phyloP scores from a whole-genome alignment of 2,329 filamentous ascomycete species.

The Xylariaceae sp. region DNA sequence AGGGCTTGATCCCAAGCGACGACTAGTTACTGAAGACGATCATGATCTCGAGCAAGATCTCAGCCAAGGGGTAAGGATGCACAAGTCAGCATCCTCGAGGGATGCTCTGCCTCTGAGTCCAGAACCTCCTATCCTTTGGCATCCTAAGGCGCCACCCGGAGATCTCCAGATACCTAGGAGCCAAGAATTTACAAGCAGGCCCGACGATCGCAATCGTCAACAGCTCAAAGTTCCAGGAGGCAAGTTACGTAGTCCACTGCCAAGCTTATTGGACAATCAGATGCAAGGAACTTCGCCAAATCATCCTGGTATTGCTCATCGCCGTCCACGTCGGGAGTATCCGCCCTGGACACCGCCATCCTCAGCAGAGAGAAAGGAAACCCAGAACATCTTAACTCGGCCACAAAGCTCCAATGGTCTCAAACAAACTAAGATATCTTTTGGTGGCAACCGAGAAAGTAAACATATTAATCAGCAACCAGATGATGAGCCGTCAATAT shows the following conservation, averaged over 20 bases:
- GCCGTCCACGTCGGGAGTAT: constrained; percentile 12
- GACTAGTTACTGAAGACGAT: neutral
- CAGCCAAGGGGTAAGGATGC: constrained; percentile 42
- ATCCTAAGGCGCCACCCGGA: constrained; percentile 25
- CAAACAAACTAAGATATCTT: constrained; percentile 29
- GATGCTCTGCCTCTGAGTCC: constrained; percentile 15
- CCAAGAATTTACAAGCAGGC: constrained; percentile 10
- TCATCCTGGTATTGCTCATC: constrained; percentile 3
- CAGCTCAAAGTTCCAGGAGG: constrained; percentile 19
- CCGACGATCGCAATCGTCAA: constrained; percentile 1
- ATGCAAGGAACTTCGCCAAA: neutral
- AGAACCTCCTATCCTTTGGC: constrained; percentile 30
- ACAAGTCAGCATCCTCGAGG: too few relatives aligned
- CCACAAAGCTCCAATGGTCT: constrained; percentile 10
- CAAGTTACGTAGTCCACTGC: constrained; percentile 26
- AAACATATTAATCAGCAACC: neutral
- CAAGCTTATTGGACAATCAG: constrained; percentile 16
- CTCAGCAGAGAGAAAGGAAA: constrained; percentile 18
- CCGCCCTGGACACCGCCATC: constrained; percentile 32
- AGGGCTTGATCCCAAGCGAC: too few relatives aligned
- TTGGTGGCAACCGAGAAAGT: constrained; percentile 10
- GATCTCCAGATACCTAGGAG: constrained; percentile 28
- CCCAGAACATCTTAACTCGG: neutral
- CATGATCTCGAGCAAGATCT: constrained; percentile 15
- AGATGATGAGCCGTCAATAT: neutral